Evolutionary conservation across 163 green algal genomes (phyloP).

Genomic region (Chloromonas sp.): DNA sequence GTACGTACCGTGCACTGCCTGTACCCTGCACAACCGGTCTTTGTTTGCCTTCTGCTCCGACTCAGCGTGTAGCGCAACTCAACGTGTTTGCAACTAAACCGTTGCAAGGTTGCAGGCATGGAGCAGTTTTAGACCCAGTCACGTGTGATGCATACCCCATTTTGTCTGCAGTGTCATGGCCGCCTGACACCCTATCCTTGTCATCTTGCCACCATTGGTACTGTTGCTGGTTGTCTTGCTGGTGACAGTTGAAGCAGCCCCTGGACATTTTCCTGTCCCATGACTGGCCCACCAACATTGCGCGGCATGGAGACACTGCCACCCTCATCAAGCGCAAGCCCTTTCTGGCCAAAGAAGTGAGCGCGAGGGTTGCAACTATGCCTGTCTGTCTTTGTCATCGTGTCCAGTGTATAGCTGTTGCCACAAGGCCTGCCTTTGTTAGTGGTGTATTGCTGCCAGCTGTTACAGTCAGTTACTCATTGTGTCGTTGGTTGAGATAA

Average conservation of each 20-base stretch:
- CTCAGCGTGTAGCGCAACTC: no score
- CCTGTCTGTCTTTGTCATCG: background rate
- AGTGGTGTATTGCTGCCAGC: no score
- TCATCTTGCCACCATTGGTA: no score
- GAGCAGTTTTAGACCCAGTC: background rate
- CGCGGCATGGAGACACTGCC: slow-evolving; percentile 70
- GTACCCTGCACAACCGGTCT: background rate
- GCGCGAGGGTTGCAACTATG: background rate
- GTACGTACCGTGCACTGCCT: background rate
- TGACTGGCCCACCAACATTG: slow-evolving; percentile 92
- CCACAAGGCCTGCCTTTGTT: no score
- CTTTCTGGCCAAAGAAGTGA: slow-evolving; percentile 79
- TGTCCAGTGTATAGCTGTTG: background rate
- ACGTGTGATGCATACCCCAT: background rate
- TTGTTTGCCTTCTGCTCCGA: no score
- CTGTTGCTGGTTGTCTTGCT: background rate
- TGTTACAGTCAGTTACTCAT: no score
- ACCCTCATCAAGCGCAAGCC: slow-evolving; percentile 75
- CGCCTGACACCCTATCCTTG: no score
- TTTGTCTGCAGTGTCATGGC: no score
- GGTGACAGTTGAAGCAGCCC: slow-evolving; percentile 51
- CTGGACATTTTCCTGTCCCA: slow-evolving; percentile 92
- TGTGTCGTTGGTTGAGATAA: no score
- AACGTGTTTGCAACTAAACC: no score
- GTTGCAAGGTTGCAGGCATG: no score